Evolutionary conservation across 1,139 yeast genomes (phyloP).

Genomic region (Kurtzmaniella quercitrusa): DNA sequence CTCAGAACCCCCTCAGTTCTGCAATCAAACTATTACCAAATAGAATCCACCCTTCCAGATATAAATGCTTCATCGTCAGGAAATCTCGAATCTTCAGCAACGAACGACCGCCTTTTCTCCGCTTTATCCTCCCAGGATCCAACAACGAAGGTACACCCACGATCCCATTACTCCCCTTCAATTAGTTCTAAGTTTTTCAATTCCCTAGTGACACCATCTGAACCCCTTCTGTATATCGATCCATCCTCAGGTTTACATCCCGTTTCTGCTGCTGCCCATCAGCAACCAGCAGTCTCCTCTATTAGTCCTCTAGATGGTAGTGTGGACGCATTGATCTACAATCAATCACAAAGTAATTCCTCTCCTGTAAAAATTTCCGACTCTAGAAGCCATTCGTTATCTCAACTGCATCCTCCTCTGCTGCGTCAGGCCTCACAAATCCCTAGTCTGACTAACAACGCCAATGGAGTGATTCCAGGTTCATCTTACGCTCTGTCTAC

Average conservation of each 20-base stretch:
- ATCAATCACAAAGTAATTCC: background rate
- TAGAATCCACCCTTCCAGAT: background rate
- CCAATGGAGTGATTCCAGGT: background rate
- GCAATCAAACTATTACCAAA: background rate
- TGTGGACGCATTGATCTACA: background rate
- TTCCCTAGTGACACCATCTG: background rate
- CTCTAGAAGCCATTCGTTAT: background rate
- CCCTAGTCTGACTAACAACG: too few relatives aligned
- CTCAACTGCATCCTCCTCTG: slow-evolving; percentile 1
- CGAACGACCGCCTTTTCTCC: background rate
- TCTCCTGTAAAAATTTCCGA: background rate
- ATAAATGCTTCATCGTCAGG: background rate
- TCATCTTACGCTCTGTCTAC: background rate
- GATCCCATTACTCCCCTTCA: slow-evolving; percentile 1
- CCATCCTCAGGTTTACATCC: background rate
- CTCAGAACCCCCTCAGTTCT: background rate
- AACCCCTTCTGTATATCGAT: background rate
- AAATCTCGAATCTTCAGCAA: background rate
- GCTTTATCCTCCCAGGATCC: background rate
- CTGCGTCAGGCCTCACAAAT: background rate
- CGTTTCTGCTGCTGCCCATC: background rate
- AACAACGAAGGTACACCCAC: background rate
- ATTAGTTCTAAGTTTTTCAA: slow-evolving; percentile 8
- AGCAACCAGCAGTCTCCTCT: background rate
- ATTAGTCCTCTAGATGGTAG: background rate